These are phyloP conservation scores for Bruguiera gymnorhiza DNA, from an alignment of 345 rosid genomes.

Conservation along the genomic window DNA sequence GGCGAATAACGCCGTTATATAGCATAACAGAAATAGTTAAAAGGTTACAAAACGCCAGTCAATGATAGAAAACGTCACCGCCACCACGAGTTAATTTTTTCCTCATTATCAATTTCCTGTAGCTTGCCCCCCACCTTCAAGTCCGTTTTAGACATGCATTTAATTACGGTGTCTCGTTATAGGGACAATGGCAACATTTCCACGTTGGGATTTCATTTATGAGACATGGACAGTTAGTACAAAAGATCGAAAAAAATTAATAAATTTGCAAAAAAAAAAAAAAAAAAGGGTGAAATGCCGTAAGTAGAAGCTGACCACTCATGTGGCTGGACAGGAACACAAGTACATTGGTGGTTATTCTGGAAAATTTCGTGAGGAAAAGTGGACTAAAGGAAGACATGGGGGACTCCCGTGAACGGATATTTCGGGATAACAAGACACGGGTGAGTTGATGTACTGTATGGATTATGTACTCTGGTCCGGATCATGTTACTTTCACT, in stretches of 20 bases:
- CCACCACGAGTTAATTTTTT: slow-evolving; percentile 5
- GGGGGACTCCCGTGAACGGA: slow-evolving; percentile 15
- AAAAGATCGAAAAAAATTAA: not conserved
- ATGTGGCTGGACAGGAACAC: not conserved
- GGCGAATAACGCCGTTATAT: slow-evolving; percentile 48
- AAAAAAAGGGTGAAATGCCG: not conserved
- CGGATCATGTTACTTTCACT: too few species aligned
- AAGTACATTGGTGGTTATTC: not conserved
- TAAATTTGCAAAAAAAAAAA: too few species aligned
- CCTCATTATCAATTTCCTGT: not conserved
- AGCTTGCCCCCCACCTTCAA: not conserved
- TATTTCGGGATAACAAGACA: slow-evolving; percentile 2
- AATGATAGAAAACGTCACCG: slow-evolving; percentile 21
- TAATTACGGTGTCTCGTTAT: not conserved
- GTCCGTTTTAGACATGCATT: slow-evolving; percentile 1
- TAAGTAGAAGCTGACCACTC: not conserved
- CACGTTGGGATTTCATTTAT: slow-evolving; percentile 6
- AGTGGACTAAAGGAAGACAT: not conserved
- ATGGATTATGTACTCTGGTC: not conserved
- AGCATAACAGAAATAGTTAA: slow-evolving; percentile 8
- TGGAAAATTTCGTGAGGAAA: not conserved
- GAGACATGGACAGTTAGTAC: slow-evolving; percentile 13
- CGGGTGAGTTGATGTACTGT: not conserved
- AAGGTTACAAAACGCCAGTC: not conserved
- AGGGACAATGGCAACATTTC: not conserved